Conservation (phyloP, 139 green algal species). For the Chlorokybus atmophyticus region DNA sequence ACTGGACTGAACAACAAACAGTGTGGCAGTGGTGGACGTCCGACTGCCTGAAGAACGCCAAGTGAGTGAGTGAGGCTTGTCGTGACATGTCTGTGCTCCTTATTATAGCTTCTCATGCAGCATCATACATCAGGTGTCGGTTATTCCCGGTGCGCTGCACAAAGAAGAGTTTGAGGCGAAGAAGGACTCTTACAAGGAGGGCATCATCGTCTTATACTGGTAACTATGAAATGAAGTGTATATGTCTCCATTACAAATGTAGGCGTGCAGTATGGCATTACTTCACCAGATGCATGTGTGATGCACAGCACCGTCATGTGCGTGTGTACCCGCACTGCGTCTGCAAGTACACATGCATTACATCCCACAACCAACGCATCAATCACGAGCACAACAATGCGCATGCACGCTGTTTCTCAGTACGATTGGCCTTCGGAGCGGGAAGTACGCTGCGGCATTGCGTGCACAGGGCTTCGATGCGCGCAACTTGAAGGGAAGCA, state of each 20-base stretch:
- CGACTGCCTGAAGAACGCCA: too few species aligned
- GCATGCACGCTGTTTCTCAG: too few species aligned
- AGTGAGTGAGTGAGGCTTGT: too few species aligned
- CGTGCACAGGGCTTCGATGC: slow-evolving; percentile 25
- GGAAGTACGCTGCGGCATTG: slow-evolving; percentile 25
- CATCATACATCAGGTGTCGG: too few species aligned
- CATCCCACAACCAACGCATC: too few species aligned
- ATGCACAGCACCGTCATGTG: background rate
- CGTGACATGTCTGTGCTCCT: too few species aligned
- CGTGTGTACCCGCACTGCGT: background rate
- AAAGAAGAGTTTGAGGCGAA: slow-evolving; percentile 23
- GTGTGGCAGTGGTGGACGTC: too few species aligned
- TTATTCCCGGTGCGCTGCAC: slow-evolving; percentile 19
- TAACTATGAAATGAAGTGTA: slow-evolving; percentile 1
- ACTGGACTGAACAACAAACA: too few species aligned
- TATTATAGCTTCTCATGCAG: too few species aligned
- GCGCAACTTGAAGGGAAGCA: slow-evolving; percentile 36
- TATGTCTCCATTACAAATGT: background rate
- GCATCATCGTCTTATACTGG: slow-evolving; percentile 35
- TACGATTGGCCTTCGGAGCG: slow-evolving; percentile 39
- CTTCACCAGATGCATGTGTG: background rate
- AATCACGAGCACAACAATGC: too few species aligned
- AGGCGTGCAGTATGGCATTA: background rate
- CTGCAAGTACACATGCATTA: too few species aligned
- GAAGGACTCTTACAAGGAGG: slow-evolving; percentile 2